A percentile compares a stretch with the other conserved stretches of the same genome.
These are phyloP conservation scores for Erythrophleum ivorense DNA, from an alignment of 331 rosid genomes.

Conservation along the genomic window DNA sequence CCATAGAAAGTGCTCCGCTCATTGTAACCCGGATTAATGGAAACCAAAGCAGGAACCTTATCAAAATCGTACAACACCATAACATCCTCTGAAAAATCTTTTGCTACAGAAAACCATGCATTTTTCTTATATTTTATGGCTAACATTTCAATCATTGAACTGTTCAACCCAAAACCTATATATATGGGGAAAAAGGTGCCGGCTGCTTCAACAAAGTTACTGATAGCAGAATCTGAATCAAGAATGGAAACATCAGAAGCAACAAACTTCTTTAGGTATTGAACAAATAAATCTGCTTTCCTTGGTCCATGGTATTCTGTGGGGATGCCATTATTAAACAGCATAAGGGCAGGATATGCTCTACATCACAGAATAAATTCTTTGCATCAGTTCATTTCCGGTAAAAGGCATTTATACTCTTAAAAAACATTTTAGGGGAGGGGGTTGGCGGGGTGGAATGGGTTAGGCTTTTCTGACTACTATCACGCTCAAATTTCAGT, in stretches of 20 bases:
- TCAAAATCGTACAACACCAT: constrained; percentile 83
- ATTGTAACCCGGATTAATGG: constrained; percentile 70
- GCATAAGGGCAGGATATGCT: constrained; percentile 82
- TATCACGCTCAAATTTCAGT: background rate
- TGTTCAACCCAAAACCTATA: constrained; percentile 84
- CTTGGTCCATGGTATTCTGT: constrained; percentile 86
- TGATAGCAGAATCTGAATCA: constrained; percentile 81
- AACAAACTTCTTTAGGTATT: constrained; percentile 85
- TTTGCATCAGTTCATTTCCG: constrained; percentile 31
- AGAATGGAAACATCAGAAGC: constrained; percentile 87
- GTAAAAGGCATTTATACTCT: background rate
- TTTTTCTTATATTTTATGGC: constrained; percentile 78
- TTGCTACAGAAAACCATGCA: constrained; percentile 97
- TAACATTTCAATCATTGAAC: constrained; percentile 57
- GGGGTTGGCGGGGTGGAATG: background rate
- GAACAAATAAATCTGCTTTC: constrained; percentile 82
- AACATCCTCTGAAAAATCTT: constrained; percentile 85
- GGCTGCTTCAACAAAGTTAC: constrained; percentile 68
- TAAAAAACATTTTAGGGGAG: background rate
- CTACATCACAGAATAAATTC: constrained; percentile 50
- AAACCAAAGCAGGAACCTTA: constrained; percentile 88
- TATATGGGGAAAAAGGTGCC: constrained; percentile 77
- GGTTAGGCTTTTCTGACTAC: background rate
- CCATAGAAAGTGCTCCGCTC: constrained; percentile 85
- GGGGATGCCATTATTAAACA: constrained; percentile 79